These are phyloP conservation scores for Cephaloascus fragrans DNA, from an alignment of 805 yeast genomes.

Conservation along the genomic window DNA sequence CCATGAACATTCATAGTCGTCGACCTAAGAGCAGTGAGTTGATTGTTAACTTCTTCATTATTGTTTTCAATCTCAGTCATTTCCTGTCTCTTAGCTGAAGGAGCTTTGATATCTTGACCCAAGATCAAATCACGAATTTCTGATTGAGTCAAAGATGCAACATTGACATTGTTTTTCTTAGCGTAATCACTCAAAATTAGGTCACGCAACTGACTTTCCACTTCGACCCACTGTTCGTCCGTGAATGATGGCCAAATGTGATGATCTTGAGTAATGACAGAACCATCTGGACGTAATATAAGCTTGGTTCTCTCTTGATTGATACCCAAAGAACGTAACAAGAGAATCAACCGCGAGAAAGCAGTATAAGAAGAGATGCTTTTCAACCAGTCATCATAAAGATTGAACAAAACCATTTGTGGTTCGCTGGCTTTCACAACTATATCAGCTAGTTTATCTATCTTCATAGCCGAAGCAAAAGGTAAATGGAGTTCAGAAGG, in stretches of 20 bases:
- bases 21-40: slow-evolving; percentile 69
- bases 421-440: slow-evolving; percentile 86
- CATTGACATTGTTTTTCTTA: slow-evolving; percentile 74
- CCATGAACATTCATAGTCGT: slow-evolving; percentile 89
- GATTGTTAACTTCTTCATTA: slow-evolving; percentile 31
- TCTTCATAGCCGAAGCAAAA: slow-evolving; percentile 74
- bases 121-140: slow-evolving; percentile 90
- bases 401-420: slow-evolving; percentile 81
- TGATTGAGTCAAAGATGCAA: slow-evolving; percentile 80
- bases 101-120: slow-evolving; percentile 90
- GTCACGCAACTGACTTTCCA: slow-evolving; percentile 83
- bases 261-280: slow-evolving; percentile 59
- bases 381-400: slow-evolving; percentile 92
- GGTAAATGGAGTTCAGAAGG: slow-evolving; percentile 88
- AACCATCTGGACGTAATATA: slow-evolving; percentile 66
- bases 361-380: slow-evolving; percentile 85
- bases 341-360: slow-evolving; percentile 74
- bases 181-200: slow-evolving; percentile 80
- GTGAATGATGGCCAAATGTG: slow-evolving; percentile 91
- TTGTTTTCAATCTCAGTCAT: slow-evolving; percentile 63
- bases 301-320: slow-evolving; percentile 68
- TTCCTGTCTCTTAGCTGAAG: slow-evolving; percentile 79
- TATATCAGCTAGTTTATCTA: slow-evolving; percentile 69
- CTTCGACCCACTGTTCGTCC: slow-evolving; percentile 86
- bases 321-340: slow-evolving; percentile 76